Base-by-base conservation (phyloP, 768 basidiomycete species). In the Clathrus columnatus region DNA sequence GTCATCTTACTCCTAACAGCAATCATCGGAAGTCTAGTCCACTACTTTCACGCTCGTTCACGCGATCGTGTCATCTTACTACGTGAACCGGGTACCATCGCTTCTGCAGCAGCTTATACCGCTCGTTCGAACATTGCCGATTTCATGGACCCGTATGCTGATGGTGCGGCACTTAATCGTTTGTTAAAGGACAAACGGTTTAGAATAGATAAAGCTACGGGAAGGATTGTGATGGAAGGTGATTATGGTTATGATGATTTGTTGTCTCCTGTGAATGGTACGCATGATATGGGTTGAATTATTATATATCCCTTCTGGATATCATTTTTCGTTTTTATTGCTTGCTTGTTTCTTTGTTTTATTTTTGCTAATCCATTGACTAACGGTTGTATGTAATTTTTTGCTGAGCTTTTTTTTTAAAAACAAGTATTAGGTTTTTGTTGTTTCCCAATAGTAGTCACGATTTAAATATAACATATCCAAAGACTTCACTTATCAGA, bases 91-190 rank as follows among this genome's bases (percentile, higher is more conserved):
- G 77, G 80, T 17, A 81, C 81, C 4, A 76, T 82, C 50, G 80
- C 78, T 20, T 77, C 78, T 10, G 80, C 80, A 11, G 74, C 79
- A 11, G 73, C 76, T 36, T 74, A 81, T 58, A 77, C 77, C 8
- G 79, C 73, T 6, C 73, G 75, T 59, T 78, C 77, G 2, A 72
- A 71, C 26, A 70, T 80, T 59, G 77, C 72, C 8, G 82, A 79
- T 24, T 83, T 81, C 44, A 73, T 71, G 20, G 76, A 81, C n/a
- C 81, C 81, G 62, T 82, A 86, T 16, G 82, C 85, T 57, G 61
- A 55, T 17, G 57, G 57, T 42, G 66, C 68, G 47, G 76, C 76
- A 5, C 72, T 81, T 42, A 62, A 63, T 6, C 61, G 72, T 29
- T 74, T 69, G 8, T 65, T 81, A 29, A 61, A 63, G 46, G 68